Base-by-base conservation (phyloP, 1,284 basidiomycete species). In the Neolentinus lepideus region DNA sequence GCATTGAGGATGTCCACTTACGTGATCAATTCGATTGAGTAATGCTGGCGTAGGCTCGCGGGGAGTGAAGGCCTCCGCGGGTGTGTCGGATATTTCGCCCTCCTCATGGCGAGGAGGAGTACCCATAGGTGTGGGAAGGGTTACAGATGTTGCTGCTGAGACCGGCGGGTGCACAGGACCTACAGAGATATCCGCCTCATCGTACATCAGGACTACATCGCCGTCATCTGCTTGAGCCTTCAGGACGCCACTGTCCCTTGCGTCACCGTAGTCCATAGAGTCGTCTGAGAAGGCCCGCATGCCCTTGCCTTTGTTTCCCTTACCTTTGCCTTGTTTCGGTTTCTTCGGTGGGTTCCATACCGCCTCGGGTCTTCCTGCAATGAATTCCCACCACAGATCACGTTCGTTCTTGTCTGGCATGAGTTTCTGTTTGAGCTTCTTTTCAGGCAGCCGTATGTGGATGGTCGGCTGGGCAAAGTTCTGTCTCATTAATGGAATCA, bases 331-430 rank as follows among this genome's bases (percentile, higher is more conserved):
- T 51, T 60, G 62, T 55, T 70, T 72, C 14, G 70, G 63, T 59
- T 71, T 73, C 66, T 78, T 81, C 19, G 77, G 73, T 33, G 77
- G 74, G 64, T 77, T 78, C 88, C 88, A 90, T 50, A 79, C 79
- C 45, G 74, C 75, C 62, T 83, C 78, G n/a, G 86, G 83, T 60
- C 75, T 73, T 25, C 88, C 88, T 46, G 79, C 70, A 2, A 91
- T 67, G 60, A 85, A 91, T n/a, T 76, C 77, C 88, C 89, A 90
- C 88, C 88, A 91, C 16, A 73, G 68, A 61, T 88, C 84, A 54
- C 88, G 75, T 56, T 87, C 80, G 64, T 80, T 83, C 65, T 77
- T 84, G 52, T 87, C 83, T 21, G 88, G 88, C 60, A 89, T 77
- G 31, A 75, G 56, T 58, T 69, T 77, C 27, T 58, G 67, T 36